phyloP scores from a whole-genome alignment of 345 rosid genomes.

The Aquilaria sinensis region DNA sequence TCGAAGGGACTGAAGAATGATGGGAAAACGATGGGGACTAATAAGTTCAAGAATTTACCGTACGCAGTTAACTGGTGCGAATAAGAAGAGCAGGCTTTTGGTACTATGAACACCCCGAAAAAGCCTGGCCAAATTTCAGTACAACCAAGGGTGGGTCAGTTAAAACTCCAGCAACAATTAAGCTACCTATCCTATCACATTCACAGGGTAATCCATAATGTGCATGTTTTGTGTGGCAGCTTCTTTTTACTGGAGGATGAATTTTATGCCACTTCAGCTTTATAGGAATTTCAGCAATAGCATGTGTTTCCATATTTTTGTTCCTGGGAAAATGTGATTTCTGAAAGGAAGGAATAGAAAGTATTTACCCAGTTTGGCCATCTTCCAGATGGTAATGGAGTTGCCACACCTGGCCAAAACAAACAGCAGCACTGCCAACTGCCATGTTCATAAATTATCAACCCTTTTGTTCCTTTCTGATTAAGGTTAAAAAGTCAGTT shows the following conservation, averaged over 20 bases:
- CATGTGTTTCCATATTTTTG: too few relatives aligned
- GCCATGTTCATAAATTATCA: conserved; percentile 33
- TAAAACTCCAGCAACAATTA: not conserved
- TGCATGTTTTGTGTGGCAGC: too few relatives aligned
- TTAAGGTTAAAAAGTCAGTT: not conserved
- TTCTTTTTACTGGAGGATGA: too few relatives aligned
- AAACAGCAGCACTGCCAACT: conserved; percentile 85
- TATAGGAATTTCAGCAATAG: too few relatives aligned
- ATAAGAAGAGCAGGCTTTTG: conserved; percentile 66
- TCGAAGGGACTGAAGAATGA: too few relatives aligned
- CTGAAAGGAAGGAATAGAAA: not conserved
- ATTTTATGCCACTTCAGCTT: too few relatives aligned
- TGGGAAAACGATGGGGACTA: too few relatives aligned
- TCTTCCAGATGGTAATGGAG: conserved; percentile 85
- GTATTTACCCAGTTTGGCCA: conserved; percentile 71
- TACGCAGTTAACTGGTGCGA: conserved; percentile 53
- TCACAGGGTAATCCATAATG: too few relatives aligned
- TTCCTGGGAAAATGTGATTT: too few relatives aligned
- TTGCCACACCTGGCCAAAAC: conserved; percentile 75
- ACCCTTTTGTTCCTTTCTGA: conserved; percentile 5
- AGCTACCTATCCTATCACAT: too few relatives aligned
- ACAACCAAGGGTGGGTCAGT: conserved; percentile 2
- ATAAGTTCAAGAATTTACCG: conserved; percentile 33
- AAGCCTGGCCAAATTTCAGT: conserved; percentile 46
- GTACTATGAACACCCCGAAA: conserved; percentile 67